Base-by-base conservation (phyloP, 331 rosid species). In the Ulmus americana region DNA sequence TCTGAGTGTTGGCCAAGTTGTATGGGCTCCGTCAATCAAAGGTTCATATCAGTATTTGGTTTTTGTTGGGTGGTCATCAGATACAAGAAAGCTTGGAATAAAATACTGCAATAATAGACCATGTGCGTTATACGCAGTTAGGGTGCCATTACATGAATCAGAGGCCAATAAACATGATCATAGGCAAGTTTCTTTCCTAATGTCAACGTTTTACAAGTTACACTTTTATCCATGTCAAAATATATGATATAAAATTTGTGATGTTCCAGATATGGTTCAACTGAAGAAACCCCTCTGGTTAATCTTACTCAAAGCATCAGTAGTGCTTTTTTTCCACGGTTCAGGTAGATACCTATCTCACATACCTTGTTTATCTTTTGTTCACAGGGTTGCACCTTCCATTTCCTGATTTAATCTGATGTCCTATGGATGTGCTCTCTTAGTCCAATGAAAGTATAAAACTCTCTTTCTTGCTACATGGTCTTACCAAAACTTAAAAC, bases 1-100 rank as follows among this genome's bases (percentile, higher is more conserved):
- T 79, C 72, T 92, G 83, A 92, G 95, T 64, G 86, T 79, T 60
- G 98, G 98, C 50, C 98, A 92, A 82, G 97, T 92, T 72, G 80
- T 89, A 45, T 92, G 98, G 98, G 88, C 89, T 58, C 98, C 97
- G 66, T 66, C 81, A 55, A 22, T 64, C 61, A 75, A 70, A 65
- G 86, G 82, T 70, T 74, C 71, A 44, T 50, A 68, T 35, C 84
- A 83, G 51, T 76, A 85, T 77, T 80, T 92, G 86, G 85, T 92
- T 70, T 86, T 92, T 68, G 98, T 86, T 66, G 98, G 95, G 76
- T 92, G 98, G 98, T 74, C 94, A 15, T 82, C 69, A 49, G 80
- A 80, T 69, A 70, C 77, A 15, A 86, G 98, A 76, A 92, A 92
- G 72, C 95, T 92, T 75, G 98, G 98, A 71, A 92, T 92, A 16